Base-by-base conservation (phyloP, 768 basidiomycete species). In the Leucocoprinus birnbaumii region DNA sequence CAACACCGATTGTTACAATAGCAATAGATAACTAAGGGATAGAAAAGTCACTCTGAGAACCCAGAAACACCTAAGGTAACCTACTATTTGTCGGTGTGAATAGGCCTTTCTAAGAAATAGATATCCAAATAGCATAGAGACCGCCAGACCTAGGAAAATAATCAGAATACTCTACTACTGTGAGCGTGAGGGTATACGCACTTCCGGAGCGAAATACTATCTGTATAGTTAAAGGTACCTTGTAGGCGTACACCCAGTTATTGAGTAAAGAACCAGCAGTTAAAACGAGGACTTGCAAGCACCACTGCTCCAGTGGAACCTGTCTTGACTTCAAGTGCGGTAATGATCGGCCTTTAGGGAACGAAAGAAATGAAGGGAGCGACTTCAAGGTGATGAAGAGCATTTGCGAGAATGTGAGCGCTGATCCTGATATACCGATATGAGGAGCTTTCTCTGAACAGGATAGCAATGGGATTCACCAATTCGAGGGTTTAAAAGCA, bases 121-220 rank as follows among this genome's bases (percentile, higher is more conserved):
- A 51, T 77, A 80, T 2, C 89, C 88, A 47, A 89, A 79, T 5
- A 88, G 60, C 86, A 93, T 90, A 10, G 89, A 89, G 1, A 91
- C 80, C 6, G 84, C 83, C 24, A 91, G 73, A 24, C 89, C 89
- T 91, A n/a, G n/a, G 31, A 52, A 55, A 13, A 18, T 13, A 53
- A 27, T 19, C 21, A 31, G 27, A 35, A 37, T 22, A 55, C 48
- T 1, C 3, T 46, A n/a, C 19, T 24, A 53, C n/a, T 47, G n/a
- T 16, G 13, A 53, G 18, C 51, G n/a, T 16, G 13, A n/a, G 16
- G 19, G 11, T 13, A 34, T 24, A 57, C 66, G 63, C 40, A 86
- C 91, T 90, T 38, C 88, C 90, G 48, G 89, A 91, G 35, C 92
- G 83, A 67, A 93, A 91, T 24, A 94, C 84, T 60, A 94, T 93